Evolutionary conservation across 139 green algal species (phyloP), one percentile per base, ranked within the genome.

Genomic region (Zygnema circumcarinatum): DNA sequence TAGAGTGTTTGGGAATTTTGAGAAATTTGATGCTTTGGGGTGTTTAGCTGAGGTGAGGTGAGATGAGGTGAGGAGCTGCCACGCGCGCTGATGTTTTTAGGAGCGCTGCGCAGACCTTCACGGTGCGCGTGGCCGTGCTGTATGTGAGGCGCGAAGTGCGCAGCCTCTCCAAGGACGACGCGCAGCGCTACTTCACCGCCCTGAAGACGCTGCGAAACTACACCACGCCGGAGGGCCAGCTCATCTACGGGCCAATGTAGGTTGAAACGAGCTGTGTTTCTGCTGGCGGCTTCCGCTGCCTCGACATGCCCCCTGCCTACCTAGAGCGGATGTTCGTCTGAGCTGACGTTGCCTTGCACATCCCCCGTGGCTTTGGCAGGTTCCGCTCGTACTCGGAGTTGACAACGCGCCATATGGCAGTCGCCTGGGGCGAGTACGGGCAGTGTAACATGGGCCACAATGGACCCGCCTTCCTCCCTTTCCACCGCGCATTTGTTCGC

Each of bases 101-200:
- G 16, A 25, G 47, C 47, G 47, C 47, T 39, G 35, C 7, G 11
- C 69, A 78, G 69, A 16, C 16, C 3, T 39, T 39, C 16, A 20
- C 11, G 69, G 69, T 38, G 16, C 35, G 69, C 69, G 69, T 78
- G 69, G 36, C 69, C 11, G 69, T 78, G 11, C 7, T 78, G 16
- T 78, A 78, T 41, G 69, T 78, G 69, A 39, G 69, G 69, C 7
- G 69, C 11, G 69, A 78, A 41, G 16, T 78, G 3, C 7, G 69
- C 7, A 20, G 69, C 7, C 35, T 78, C 7, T n/a, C 35, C 11
- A 41, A 39, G 35, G 69, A 41, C 11, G 69, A 78, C 11, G 3
- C 35, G 35, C 69, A 78, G 69, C 3, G 36, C 7, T 78, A 78
- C 16, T 78, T 78, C 16, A 16, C 3, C 69, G 16, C 69, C 69